Conservation (phyloP, 805 yeast species). For the Cyberlindnera amylophila region DNA sequence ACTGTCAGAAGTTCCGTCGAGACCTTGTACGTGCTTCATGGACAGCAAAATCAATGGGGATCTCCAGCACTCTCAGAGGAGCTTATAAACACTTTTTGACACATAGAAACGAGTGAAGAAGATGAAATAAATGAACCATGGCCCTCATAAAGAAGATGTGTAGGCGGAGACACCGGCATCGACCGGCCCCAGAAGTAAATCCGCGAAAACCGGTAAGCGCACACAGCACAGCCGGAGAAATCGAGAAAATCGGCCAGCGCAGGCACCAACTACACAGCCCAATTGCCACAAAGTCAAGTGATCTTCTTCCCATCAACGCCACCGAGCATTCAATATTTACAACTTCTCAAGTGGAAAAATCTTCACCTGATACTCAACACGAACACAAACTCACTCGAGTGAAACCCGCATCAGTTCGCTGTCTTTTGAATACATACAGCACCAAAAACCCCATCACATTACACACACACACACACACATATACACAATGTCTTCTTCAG, state of each 20-base stretch:
- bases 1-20: too few relatives aligned
- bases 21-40: too few relatives aligned
- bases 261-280: conserved; percentile 11
- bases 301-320: background rate
- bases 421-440: background rate
- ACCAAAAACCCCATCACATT: background rate
- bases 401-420: background rate
- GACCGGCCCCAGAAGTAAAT: background rate
- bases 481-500: conserved; percentile 66
- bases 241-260: conserved; percentile 8
- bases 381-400: background rate
- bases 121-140: too few relatives aligned
- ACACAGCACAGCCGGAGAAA: conserved; percentile 1
- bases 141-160: too few relatives aligned
- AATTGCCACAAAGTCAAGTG: conserved; percentile 11
- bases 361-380: too few relatives aligned
- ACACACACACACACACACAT: too few relatives aligned
- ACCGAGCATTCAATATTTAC: background rate
- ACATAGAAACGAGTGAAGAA: too few relatives aligned
- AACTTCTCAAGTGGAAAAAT: too few relatives aligned
- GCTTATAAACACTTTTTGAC: too few relatives aligned
- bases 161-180: too few relatives aligned
- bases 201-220: conserved; percentile 1
- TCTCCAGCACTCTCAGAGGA: too few relatives aligned
- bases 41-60: too few relatives aligned